Conservation (phyloP, 306 rosid genomes). For the Calophaca sinica region DNA sequence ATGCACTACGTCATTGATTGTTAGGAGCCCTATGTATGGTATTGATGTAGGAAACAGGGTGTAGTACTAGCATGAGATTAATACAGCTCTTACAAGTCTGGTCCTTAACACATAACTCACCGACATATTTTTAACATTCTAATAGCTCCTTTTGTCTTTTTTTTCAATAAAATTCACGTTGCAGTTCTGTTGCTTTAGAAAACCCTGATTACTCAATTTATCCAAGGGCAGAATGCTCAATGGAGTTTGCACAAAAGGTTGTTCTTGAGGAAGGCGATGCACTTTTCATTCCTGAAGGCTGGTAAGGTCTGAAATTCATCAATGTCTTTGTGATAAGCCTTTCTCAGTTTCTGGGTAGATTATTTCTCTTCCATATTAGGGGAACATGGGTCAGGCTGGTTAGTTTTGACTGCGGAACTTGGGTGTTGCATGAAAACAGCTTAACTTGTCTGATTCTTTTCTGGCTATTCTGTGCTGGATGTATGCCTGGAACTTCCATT, state of each 20-base stretch:
- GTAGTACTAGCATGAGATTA: slow-evolving; percentile 20
- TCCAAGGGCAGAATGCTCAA: slow-evolving; percentile 78
- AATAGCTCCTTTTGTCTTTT: slow-evolving; percentile 32
- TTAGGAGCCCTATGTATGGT: slow-evolving; percentile 30
- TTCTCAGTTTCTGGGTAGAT: slow-evolving; percentile 33
- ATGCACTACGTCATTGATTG: slow-evolving; percentile 24
- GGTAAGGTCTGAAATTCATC: slow-evolving; percentile 61
- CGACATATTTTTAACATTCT: slow-evolving; percentile 22
- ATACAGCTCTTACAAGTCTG: slow-evolving; percentile 12
- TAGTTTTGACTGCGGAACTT: slow-evolving; percentile 9
- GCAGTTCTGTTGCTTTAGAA: slow-evolving; percentile 84
- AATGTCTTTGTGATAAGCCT: slow-evolving; percentile 39
- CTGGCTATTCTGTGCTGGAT: slow-evolving; percentile 5
- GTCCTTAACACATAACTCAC: slow-evolving; percentile 2
- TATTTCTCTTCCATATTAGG: slow-evolving; percentile 35
- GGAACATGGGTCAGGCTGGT: slow-evolving; percentile 31
- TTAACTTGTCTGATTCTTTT: slow-evolving; percentile 16
- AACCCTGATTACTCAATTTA: slow-evolving; percentile 72
- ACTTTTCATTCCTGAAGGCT: slow-evolving; percentile 97
- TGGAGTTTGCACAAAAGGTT: slow-evolving; percentile 71
- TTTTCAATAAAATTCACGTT: slow-evolving; percentile 31
- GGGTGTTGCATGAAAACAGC: slow-evolving; percentile 23
- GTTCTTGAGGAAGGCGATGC: slow-evolving; percentile 89
- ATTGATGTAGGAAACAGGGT: slow-evolving; percentile 8
- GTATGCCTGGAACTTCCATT: slow-evolving; percentile 6